Evolutionary conservation across 129 eudicot genomes (phyloP).

Genomic region (Mikania micrantha): DNA sequence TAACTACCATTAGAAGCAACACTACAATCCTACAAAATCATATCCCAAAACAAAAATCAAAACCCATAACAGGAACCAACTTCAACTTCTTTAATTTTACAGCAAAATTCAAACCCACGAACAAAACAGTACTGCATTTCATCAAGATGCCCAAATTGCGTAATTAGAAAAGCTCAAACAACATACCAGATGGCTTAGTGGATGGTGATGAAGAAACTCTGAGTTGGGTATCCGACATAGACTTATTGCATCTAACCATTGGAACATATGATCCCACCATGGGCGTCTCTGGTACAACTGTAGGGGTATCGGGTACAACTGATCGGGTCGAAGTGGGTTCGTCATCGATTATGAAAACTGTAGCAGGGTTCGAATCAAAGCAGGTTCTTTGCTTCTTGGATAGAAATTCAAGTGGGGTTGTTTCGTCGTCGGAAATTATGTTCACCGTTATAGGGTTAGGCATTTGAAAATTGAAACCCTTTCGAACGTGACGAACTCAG

Average conservation of each 20-base stretch:
- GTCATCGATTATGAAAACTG: slow-evolving; percentile 53
- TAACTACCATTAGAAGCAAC: slow-evolving; percentile 7
- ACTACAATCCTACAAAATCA: background rate
- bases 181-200: slow-evolving; percentile 36
- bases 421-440: slow-evolving; percentile 51
- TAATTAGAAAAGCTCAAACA: background rate
- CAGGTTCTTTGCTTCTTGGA: slow-evolving; percentile 33
- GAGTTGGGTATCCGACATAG: slow-evolving; percentile 16
- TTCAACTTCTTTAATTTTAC: too few relatives aligned
- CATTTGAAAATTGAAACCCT: slow-evolving; percentile 21
- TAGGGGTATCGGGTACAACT: slow-evolving; percentile 33
- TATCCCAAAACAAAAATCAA: background rate
- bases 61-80: background rate
- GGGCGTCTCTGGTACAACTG: slow-evolving; percentile 40
- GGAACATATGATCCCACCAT: slow-evolving; percentile 27
- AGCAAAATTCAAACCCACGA: too few relatives aligned
- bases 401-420: slow-evolving; percentile 24
- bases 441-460: slow-evolving; percentile 40
- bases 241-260: slow-evolving; percentile 24
- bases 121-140: too few relatives aligned
- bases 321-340: slow-evolving; percentile 38
- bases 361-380: slow-evolving; percentile 21
- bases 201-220: slow-evolving; percentile 12
- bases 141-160: background rate
- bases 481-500: slow-evolving; percentile 6